phyloP scores from a whole-genome alignment of 2,329 filamentous ascomycete species.

The Monilinia aucupariae region DNA sequence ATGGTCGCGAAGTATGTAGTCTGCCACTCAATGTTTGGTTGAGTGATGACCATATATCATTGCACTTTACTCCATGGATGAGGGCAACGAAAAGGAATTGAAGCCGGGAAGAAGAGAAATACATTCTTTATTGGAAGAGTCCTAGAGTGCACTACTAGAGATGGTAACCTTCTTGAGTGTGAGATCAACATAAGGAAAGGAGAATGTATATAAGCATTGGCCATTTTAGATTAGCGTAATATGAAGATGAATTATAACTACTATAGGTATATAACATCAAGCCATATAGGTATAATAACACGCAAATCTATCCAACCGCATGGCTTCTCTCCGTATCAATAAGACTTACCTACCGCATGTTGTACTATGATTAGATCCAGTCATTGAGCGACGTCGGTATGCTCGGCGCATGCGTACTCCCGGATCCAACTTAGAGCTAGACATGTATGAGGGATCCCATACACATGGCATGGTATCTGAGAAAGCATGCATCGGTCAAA shows the following conservation, averaged over 20 bases:
- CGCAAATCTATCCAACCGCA: too few species aligned
- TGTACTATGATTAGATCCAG: background rate
- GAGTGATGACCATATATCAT: slow-evolving; percentile 15
- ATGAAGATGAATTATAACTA: too few species aligned
- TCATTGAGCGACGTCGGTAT: background rate
- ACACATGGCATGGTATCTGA: background rate
- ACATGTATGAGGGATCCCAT: background rate
- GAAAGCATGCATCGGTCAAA: background rate
- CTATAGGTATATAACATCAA: too few species aligned
- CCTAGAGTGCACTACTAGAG: background rate
- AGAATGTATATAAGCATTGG: background rate
- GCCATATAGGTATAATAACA: too few species aligned
- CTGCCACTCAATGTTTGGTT: slow-evolving; percentile 27
- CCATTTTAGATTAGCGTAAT: too few species aligned
- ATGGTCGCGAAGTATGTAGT: slow-evolving; percentile 23
- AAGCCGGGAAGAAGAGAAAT: background rate
- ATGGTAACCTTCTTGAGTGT: background rate
- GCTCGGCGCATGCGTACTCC: background rate
- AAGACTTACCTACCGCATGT: background rate
- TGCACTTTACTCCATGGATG: background rate
- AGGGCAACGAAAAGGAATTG: background rate
- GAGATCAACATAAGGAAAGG: background rate
- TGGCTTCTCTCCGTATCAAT: background rate
- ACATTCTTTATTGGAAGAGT: background rate
- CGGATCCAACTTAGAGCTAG: background rate